Base-by-base conservation (phyloP, 495 filamentous ascomycete species). In the Niebla homalea region DNA sequence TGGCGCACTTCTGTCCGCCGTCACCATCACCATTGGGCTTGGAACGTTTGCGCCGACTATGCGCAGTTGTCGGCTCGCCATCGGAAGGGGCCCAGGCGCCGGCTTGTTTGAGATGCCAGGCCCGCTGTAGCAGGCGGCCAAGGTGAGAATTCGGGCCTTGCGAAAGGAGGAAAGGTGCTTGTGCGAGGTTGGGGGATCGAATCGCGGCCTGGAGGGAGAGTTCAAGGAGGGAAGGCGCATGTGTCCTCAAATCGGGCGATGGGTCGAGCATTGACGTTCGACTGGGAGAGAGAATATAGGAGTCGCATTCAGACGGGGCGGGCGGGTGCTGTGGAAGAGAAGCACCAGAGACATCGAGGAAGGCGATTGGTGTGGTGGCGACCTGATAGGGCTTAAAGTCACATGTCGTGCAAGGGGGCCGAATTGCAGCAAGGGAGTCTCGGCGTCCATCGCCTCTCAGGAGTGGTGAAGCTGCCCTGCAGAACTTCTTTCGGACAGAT, bases 161-260 rank as follows among this genome's bases (percentile, higher is more conserved):
- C 18, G 63, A 48, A 32, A 73, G 66, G 36, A 69, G 61, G 48
- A 69, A 60, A 2, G 56, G 55, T 16, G 53, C 25, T 18, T 66
- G 62, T 4, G 73, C 67, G 19, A 80, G 57, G 36, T 69, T 64
- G 2, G 69, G 58, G 7, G 65, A 62, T 22, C 67, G 59, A 51
- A 62, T 68, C 36, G 68, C 66, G 6, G 70, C 57, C n/a, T 72
- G 69, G n/a, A 81, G 69, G 5, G 74, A 64, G 4, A 78, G 51
- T 57, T 83, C 80, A 36, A 80, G 72, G 1, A 85, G 64, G 5
- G 81, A 82, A 0, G 76, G 71, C 7, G 71, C 63, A 10, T 55
- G 52, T 40, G 51, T 60, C 32, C 23, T 51, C 2, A 50, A 41
- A 20, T 50, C 18, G 16, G 26, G 11, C 1, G 50, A 29, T 10